Percentiles rank a stretch among this genome's conserved stretches.
phyloP scores from a whole-genome alignment of 306 rosid species.

The Cicer bijugum region DNA sequence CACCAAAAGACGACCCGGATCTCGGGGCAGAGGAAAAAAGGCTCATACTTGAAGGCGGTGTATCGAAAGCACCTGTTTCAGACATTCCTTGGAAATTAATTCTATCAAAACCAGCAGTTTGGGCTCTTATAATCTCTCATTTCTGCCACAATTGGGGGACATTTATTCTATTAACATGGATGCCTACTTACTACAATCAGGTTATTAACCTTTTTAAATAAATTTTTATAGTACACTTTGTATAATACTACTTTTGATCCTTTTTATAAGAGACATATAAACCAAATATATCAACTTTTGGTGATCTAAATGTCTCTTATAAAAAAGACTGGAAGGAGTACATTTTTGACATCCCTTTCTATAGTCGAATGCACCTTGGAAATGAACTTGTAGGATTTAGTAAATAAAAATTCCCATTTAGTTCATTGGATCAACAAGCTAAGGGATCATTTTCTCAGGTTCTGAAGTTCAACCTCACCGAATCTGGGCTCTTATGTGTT shows the following conservation, averaged over 20 bases:
- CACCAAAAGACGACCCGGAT: slow-evolving; percentile 84
- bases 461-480: slow-evolving; percentile 95
- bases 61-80: slow-evolving; percentile 73
- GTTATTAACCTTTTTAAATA: slow-evolving; percentile 45
- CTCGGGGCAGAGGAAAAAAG: slow-evolving; percentile 66
- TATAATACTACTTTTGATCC: not conserved
- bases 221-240: not conserved
- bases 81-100: slow-evolving; percentile 92
- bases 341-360: slow-evolving; percentile 9
- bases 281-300: no score
- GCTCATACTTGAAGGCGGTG: slow-evolving; percentile 66
- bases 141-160: slow-evolving; percentile 98
- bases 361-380: slow-evolving; percentile 23
- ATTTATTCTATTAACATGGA: slow-evolving; percentile 94
- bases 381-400: slow-evolving; percentile 11
- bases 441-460: slow-evolving; percentile 63
- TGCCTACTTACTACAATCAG: slow-evolving; percentile 99
- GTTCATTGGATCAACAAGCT: slow-evolving; percentile 34
- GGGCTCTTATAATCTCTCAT: slow-evolving; percentile 95
- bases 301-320: not conserved
- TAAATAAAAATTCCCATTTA: not conserved
- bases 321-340: no score
- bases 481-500: slow-evolving; percentile 89
- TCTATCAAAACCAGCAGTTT: slow-evolving; percentile 89
- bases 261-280: no score